A percentile compares a stretch with the other conserved stretches of the same genome.
These are phyloP conservation scores for Sporobolus alterniflorus DNA, from an alignment of 202 grass and related monocot species.

Conservation along the genomic window DNA sequence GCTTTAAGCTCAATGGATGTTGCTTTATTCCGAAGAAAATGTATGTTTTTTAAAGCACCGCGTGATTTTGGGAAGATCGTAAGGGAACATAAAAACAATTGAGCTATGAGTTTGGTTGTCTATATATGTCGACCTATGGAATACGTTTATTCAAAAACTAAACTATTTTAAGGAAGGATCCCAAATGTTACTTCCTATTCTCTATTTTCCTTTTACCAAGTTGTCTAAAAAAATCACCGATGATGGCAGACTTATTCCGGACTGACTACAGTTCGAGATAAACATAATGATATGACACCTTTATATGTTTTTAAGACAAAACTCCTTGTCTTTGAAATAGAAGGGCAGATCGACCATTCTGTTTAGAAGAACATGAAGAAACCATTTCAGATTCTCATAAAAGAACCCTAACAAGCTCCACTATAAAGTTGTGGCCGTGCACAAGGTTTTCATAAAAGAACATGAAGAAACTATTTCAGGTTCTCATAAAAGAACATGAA, in stretches of 20 bases:
- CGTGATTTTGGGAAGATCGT: background rate
- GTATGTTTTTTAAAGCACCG: background rate
- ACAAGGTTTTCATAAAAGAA: too few species aligned
- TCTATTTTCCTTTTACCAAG: background rate
- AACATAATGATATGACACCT: background rate
- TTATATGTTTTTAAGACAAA: background rate
- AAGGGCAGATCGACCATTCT: too few species aligned
- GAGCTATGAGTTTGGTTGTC: background rate
- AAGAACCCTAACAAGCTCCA: background rate
- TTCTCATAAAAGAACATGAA: too few species aligned
- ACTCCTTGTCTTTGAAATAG: background rate
- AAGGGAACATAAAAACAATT: background rate
- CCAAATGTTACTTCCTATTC: background rate
- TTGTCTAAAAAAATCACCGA: too few species aligned
- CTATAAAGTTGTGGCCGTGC: background rate
- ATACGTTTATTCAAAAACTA: background rate
- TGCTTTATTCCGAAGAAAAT: background rate
- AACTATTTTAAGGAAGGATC: background rate
- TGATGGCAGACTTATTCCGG: background rate
- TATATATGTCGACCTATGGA: too few species aligned
- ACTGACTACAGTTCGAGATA: background rate
- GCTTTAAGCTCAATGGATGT: background rate
- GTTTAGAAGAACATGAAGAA: background rate
- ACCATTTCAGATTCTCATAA: background rate
- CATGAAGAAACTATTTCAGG: too few species aligned